Evolutionary conservation across 352 stramenopile species (phyloP), one percentile per base, ranked within the genome.

Genomic region (Globisporangium spiculum): DNA sequence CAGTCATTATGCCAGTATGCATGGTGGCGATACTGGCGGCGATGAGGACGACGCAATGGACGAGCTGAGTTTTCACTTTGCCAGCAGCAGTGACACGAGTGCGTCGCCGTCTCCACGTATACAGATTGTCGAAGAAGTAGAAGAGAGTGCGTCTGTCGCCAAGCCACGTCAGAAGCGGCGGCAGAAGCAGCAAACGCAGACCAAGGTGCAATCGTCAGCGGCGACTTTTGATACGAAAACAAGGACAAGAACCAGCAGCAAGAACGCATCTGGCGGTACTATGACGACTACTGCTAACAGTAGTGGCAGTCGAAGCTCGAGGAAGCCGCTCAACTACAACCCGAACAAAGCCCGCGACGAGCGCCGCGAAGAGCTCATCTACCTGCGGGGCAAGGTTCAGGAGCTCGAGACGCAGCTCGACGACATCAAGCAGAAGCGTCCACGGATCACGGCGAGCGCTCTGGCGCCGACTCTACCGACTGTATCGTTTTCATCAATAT

Each of bases 261-360:
- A 34, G 10, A 36, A 6, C 5, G 26, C 16, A 4, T n/a, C 41
- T 48, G 16, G 14, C 5, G 7, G 14, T 48, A 48, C 53, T 38
- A 8, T 38, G 24, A 22, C 24, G 4, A 59, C 26, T 22, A n/a
- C 24, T 20, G 4, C 53, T 24, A 20, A 2, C 22, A n/a, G 14
- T 34, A 10, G 12, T 22, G 22, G n/a, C 52, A 22, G 24, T 12
- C 4, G 12, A 36, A 59, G 16, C 53, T 27, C 14, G 24, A 32
- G 24, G 38, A 71, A 70, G 52, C 68, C 77, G 56, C 79, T 74
- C 5, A 76, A 76, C 65, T 73, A 67, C 46, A 83, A 79, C 58
- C 65, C 76, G 24, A 83, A 83, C 72, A 83, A 83, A 41, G 76
- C 76, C 57, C 68, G 76, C 9, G 74, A 83, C 69, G 74, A 78